phyloP scores from a whole-genome alignment of 2,329 filamentous ascomycete genomes.

The Aphanoascus verrucosus region DNA sequence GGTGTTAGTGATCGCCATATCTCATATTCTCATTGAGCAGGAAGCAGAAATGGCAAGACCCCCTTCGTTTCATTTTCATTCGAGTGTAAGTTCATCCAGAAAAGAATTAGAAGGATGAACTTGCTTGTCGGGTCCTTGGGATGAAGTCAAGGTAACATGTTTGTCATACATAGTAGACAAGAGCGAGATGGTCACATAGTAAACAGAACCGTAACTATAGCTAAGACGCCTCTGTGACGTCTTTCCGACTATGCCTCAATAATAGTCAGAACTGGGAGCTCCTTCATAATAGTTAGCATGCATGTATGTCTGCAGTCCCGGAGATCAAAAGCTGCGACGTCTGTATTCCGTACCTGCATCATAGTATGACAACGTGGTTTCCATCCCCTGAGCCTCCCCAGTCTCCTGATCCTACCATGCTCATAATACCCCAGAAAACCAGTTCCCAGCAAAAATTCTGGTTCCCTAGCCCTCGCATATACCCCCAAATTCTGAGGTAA shows the following conservation, averaged over 20 bases:
- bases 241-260: not conserved
- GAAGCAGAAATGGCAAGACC: not conserved
- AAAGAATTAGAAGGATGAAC: not conserved
- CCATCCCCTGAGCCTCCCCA: not conserved
- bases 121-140: not conserved
- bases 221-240: not conserved
- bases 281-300: not conserved
- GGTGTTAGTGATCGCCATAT: not conserved
- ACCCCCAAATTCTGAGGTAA: not conserved
- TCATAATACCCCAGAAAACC: constrained; percentile 6
- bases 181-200: not conserved
- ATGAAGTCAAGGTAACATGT: not conserved
- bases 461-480: no score
- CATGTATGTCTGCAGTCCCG: not conserved
- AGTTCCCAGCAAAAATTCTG: no score
- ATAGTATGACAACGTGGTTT: not conserved
- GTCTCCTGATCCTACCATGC: not conserved
- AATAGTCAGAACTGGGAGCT: not conserved
- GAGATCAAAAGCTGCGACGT: not conserved
- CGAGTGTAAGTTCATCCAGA: not conserved
- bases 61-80: not conserved
- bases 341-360: not conserved
- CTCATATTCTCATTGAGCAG: not conserved
- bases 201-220: not conserved
- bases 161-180: not conserved